These are phyloP conservation scores for Calonectria honghensis DNA, from an alignment of 2,329 filamentous ascomycete species.

Conservation along the genomic window DNA sequence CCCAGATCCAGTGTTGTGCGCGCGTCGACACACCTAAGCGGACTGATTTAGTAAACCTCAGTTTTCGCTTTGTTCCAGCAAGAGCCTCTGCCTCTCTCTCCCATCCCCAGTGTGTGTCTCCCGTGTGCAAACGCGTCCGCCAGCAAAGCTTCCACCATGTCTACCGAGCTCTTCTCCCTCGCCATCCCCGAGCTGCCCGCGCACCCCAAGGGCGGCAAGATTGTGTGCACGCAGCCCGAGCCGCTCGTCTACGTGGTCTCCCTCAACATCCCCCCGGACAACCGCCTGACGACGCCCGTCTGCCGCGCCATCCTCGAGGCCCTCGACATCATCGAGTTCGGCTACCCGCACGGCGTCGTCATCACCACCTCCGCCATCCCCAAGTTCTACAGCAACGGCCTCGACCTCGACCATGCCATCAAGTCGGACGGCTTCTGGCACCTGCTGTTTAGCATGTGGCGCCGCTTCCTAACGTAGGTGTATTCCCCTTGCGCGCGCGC, in stretches of 20 bases:
- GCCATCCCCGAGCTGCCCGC: constrained; percentile 70
- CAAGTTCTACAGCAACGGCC: constrained; percentile 90
- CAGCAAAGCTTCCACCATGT: constrained; percentile 32
- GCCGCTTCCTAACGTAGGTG: constrained; percentile 68
- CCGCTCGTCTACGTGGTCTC: constrained; percentile 82
- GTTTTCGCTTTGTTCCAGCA: neutral
- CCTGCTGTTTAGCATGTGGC: constrained; percentile 79
- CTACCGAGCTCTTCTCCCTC: constrained; percentile 64
- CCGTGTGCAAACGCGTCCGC: neutral
- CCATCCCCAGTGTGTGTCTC: too few species aligned
- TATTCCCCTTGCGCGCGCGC: neutral
- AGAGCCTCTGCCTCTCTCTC: too few species aligned
- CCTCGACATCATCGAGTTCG: constrained; percentile 84
- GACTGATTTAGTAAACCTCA: neutral
- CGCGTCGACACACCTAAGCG: neutral
- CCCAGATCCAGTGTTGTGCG: neutral
- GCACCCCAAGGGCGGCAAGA: constrained; percentile 71
- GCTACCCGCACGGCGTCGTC: constrained; percentile 81
- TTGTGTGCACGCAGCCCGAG: constrained; percentile 77
- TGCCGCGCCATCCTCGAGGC: constrained; percentile 80
- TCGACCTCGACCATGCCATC: constrained; percentile 83
- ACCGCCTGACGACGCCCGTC: constrained; percentile 82
- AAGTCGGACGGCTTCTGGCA: constrained; percentile 77
- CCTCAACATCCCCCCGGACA: constrained; percentile 83
- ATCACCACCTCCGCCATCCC: constrained; percentile 83